Evolutionary conservation across 129 eudicot species (phyloP).

Genomic region (Helianthus annuus): HanXRQr2.0-SUNRISE NC_035445.2:71595253-71595752

Average conservation of each 20-base stretch:
- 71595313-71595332: too few relatives aligned
- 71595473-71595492: constrained; percentile 74
- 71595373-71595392: constrained; percentile 36
- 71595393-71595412: constrained; percentile 47
- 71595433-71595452: neutral
- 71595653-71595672: neutral
- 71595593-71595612: constrained; percentile 13
- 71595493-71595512: constrained; percentile 39
- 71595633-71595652: constrained; percentile 25
- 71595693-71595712: neutral
- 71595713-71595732: too few relatives aligned
- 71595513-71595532: constrained; percentile 53
- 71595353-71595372: too few relatives aligned
- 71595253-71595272: too few relatives aligned
- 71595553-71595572: neutral
- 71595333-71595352: too few relatives aligned
- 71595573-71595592: constrained; percentile 21
- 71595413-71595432: constrained; percentile 46
- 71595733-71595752: too few relatives aligned
- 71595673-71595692: neutral
- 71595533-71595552: constrained; percentile 13
- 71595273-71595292: constrained; percentile 3
- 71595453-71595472: neutral
- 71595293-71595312: too few relatives aligned
- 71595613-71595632: neutral